Conservation (phyloP, 23 red algal genomes). For the Cyanidium caldarium region DNA sequence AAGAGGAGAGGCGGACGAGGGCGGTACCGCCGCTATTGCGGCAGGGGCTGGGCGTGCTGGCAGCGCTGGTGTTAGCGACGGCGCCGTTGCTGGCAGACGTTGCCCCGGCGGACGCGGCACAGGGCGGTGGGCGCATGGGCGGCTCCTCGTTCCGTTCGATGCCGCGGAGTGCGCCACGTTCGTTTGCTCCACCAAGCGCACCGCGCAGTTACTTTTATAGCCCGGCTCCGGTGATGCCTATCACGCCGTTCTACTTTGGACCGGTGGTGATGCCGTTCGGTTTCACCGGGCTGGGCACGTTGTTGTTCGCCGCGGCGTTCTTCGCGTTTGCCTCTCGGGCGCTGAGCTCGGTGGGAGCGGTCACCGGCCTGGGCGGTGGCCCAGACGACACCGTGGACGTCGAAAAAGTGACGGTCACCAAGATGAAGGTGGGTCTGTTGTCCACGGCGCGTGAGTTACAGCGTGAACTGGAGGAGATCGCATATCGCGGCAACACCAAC, state of each 20-base stretch:
- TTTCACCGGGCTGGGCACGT: constrained; percentile 1
- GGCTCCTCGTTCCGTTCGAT: constrained; percentile 46
- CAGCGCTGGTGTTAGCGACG: background rate
- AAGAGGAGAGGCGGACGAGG: too few relatives aligned
- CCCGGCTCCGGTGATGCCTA: background rate
- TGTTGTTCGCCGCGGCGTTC: background rate
- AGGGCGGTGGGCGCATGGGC: constrained; percentile 46
- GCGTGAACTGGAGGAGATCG: constrained; percentile 33
- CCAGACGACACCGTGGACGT: background rate
- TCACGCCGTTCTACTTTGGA: constrained; percentile 1
- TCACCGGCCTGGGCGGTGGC: background rate
- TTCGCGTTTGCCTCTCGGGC: background rate
- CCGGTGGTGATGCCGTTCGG: background rate
- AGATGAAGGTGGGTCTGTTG: constrained; percentile 56
- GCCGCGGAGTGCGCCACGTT: background rate
- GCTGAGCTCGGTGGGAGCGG: background rate
- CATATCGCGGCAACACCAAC: constrained; percentile 24
- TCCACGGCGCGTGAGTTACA: constrained; percentile 31
- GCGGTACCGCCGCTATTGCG: background rate
- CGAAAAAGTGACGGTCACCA: background rate
- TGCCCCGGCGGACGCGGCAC: constrained; percentile 23
- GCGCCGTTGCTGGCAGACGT: background rate
- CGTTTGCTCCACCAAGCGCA: background rate
- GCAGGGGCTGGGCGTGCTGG: background rate
- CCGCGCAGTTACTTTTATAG: background rate